These are phyloP conservation scores for Pichia manshurica DNA, from an alignment of 805 yeast species.

Conservation along the genomic window DNA sequence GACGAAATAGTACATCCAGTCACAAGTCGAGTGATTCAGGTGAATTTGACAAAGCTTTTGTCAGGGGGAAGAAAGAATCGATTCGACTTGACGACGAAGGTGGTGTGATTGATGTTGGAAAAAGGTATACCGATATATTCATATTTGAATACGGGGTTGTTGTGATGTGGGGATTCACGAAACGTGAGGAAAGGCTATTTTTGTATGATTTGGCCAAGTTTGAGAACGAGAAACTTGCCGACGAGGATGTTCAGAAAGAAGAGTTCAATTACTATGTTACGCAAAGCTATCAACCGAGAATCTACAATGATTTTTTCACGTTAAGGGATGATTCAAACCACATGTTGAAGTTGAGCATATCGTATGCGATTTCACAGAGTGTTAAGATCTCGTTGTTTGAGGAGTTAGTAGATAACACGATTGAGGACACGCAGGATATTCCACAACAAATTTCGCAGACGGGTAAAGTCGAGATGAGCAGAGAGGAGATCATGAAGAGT, in stretches of 20 bases:
- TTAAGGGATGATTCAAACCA: slow-evolving; percentile 84
- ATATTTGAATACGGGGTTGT: slow-evolving; percentile 96
- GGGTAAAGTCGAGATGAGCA: slow-evolving; percentile 91
- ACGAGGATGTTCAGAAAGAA: slow-evolving; percentile 89
- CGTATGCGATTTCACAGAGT: slow-evolving; percentile 94
- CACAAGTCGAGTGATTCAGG: slow-evolving; percentile 4
- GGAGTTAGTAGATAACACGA: slow-evolving; percentile 92
- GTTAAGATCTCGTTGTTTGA: slow-evolving; percentile 94
- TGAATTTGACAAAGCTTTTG: slow-evolving; percentile 1
- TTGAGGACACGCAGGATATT: slow-evolving; percentile 94
- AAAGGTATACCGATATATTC: slow-evolving; percentile 70
- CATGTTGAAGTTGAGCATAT: slow-evolving; percentile 86
- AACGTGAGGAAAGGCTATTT: slow-evolving; percentile 76
- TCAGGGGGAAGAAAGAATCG: slow-evolving; percentile 17
- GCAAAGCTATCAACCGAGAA: slow-evolving; percentile 88
- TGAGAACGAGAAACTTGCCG: slow-evolving; percentile 85
- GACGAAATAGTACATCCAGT: slow-evolving; percentile 34
- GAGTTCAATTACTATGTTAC: slow-evolving; percentile 95
- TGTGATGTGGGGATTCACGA: slow-evolving; percentile 92
- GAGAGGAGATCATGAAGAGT: slow-evolving; percentile 93
- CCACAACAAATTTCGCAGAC: slow-evolving; percentile 93
- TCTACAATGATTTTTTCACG: slow-evolving; percentile 92
- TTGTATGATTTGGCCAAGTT: slow-evolving; percentile 81
- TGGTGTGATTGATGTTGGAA: slow-evolving; percentile 86
- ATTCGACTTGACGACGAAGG: slow-evolving; percentile 88